A percentile compares a stretch with the other conserved stretches of the same genome.
Evolutionary conservation across 495 filamentous ascomycete genomes (phyloP).

Genomic region (Podospora pseudoanserina): DNA sequence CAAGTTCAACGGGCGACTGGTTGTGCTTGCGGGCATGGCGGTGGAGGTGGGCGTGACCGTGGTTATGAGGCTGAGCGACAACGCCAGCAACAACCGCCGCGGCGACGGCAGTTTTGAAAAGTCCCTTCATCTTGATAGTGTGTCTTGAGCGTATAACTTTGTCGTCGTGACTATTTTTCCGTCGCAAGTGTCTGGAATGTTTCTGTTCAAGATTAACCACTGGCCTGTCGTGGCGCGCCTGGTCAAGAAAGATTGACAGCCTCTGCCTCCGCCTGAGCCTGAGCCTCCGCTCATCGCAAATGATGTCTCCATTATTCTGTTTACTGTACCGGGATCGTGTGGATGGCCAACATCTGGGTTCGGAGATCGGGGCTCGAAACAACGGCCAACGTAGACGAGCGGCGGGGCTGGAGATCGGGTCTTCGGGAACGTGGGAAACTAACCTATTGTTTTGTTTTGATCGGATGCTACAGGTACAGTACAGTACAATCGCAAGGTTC

Average conservation of each 20-base stretch:
- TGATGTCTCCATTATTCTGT: neutral
- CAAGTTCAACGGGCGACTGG: constrained; percentile 26
- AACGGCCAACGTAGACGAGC: neutral
- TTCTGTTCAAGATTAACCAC: neutral
- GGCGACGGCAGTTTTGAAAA: constrained; percentile 45
- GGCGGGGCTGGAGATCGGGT: neutral
- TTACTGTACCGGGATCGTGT: neutral
- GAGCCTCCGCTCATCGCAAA: neutral
- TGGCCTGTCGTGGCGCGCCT: neutral
- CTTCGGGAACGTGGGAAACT: constrained; percentile 8
- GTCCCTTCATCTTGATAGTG: constrained; percentile 46
- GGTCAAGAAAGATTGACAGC: neutral
- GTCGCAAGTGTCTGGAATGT: neutral
- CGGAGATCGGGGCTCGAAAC: neutral
- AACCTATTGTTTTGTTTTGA: constrained; percentile 12
- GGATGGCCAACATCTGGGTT: neutral
- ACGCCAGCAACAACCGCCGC: constrained; percentile 42
- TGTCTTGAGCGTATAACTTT: constrained; percentile 2
- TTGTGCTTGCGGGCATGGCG: constrained; percentile 36
- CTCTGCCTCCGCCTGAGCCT: neutral
- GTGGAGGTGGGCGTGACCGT: constrained; percentile 39
- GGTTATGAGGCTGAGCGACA: constrained; percentile 47
- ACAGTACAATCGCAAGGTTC: constrained; percentile 31
- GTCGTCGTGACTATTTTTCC: neutral
- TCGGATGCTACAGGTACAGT: neutral